Evolutionary conservation across 148 eudicot genomes (phyloP).

Genomic region (Hydrangea macrophylla): DNA sequence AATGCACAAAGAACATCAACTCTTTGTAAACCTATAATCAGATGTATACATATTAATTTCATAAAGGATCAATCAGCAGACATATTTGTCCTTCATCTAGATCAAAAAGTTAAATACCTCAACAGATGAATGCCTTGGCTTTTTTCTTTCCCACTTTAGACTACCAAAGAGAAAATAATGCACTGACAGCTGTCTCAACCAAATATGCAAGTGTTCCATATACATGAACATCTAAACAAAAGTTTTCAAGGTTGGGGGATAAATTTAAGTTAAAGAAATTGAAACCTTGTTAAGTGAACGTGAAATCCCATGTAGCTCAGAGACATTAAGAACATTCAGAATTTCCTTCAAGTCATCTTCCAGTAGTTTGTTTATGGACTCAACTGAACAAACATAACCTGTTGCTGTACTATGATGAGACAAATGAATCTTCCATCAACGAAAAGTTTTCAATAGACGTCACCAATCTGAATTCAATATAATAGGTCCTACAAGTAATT

Average conservation of each 20-base stretch:
- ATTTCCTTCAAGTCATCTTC: slow-evolving; percentile 50
- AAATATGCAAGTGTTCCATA: too few relatives aligned
- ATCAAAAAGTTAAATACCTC: too few relatives aligned
- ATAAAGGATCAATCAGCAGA: slow-evolving; percentile 1
- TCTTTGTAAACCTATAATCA: neutral
- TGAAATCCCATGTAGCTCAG: slow-evolving; percentile 64
- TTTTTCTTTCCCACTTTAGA: too few relatives aligned
- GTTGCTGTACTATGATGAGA: slow-evolving; percentile 47
- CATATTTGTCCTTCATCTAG: too few relatives aligned
- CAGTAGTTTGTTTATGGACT: slow-evolving; percentile 31
- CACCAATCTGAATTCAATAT: slow-evolving; percentile 1
- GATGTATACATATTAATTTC: too few relatives aligned
- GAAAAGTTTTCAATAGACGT: neutral
- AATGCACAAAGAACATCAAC: too few relatives aligned
- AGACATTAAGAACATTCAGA: slow-evolving; percentile 59
- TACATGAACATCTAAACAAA: too few relatives aligned
- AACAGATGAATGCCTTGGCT: too few relatives aligned
- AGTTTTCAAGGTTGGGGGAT: too few relatives aligned
- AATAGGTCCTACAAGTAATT: slow-evolving; percentile 6
- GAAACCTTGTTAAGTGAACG: slow-evolving; percentile 56
- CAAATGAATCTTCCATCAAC: slow-evolving; percentile 11
- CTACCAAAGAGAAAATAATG: too few relatives aligned
- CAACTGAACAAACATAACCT: slow-evolving; percentile 48
- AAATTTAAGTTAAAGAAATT: neutral
- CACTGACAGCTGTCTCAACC: too few relatives aligned